phyloP scores from a whole-genome alignment of 225 moss, liverwort and hornwort genomes.

The Bryoerythrophyllum caledonicum region DNA sequence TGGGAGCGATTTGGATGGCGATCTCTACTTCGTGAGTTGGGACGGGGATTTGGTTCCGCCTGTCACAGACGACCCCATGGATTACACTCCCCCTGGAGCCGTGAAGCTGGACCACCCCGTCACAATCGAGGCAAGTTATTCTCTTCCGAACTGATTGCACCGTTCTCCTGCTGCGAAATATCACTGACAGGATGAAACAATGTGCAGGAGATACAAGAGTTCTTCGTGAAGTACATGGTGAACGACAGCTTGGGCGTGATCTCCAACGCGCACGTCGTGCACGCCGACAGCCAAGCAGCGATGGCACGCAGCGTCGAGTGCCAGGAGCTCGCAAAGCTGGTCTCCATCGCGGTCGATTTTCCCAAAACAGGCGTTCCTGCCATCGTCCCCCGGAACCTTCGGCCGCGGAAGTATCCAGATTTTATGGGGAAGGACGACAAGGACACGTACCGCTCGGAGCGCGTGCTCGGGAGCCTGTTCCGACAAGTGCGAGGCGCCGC shows the following conservation, averaged over 20 bases:
- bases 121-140: slow-evolving; percentile 61
- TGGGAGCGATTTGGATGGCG: slow-evolving; percentile 97
- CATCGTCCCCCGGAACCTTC: slow-evolving; percentile 53
- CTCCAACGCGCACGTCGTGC: slow-evolving; percentile 85
- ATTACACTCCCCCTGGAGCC: slow-evolving; percentile 63
- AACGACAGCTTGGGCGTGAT: slow-evolving; percentile 85
- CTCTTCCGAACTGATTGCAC: slow-evolving; percentile 1
- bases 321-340: slow-evolving; percentile 74
- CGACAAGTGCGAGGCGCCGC: slow-evolving; percentile 49
- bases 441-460: slow-evolving; percentile 51
- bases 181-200: slow-evolving; percentile 1
- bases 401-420: slow-evolving; percentile 81
- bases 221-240: slow-evolving; percentile 78
- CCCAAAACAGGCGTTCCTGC: slow-evolving; percentile 94
- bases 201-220: slow-evolving; percentile 89
- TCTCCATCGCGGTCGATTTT: slow-evolving; percentile 87
- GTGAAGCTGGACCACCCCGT: slow-evolving; percentile 63
- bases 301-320: slow-evolving; percentile 77
- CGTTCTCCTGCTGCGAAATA: not conserved
- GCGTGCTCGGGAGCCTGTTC: slow-evolving; percentile 79
- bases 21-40: slow-evolving; percentile 85
- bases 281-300: slow-evolving; percentile 66
- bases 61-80: slow-evolving; percentile 72
- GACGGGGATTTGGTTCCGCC: slow-evolving; percentile 70
- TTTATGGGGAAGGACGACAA: slow-evolving; percentile 89